Evolutionary conservation across 768 basidiomycete genomes (phyloP).

Genomic region (Leucosporidium yakuticum): DNA sequence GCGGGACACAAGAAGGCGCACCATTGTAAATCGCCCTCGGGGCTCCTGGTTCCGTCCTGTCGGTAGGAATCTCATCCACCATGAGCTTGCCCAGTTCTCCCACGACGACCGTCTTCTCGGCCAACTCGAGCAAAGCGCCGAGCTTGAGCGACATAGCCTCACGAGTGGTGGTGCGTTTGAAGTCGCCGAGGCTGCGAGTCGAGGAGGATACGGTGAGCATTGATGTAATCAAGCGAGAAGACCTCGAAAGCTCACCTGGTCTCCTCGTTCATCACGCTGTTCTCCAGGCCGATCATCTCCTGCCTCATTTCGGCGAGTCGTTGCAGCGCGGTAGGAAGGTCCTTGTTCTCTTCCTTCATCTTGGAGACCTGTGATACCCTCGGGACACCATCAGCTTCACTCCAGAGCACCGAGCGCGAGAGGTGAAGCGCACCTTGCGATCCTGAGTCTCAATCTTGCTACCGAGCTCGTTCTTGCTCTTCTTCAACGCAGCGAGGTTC

Average conservation of each 20-base stretch:
- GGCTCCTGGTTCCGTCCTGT: conserved; percentile 46
- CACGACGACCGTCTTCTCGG: conserved; percentile 47
- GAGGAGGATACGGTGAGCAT: no score
- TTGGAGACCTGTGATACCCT: conserved; percentile 34
- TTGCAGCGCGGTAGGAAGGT: conserved; percentile 43
- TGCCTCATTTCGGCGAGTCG: conserved; percentile 44
- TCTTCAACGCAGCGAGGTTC: conserved; percentile 41
- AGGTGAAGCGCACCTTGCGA: conserved; percentile 43
- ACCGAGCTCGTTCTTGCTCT: conserved; percentile 42
- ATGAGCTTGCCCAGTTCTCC: conserved; percentile 48
- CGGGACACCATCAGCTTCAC: not conserved
- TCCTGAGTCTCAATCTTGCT: conserved; percentile 45
- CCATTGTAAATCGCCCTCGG: conserved; percentile 45
- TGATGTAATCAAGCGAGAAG: not conserved
- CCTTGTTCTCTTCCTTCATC: conserved; percentile 50
- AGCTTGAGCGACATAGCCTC: conserved; percentile 47
- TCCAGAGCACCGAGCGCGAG: no score
- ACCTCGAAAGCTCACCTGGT: conserved; percentile 10
- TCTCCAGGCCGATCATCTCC: conserved; percentile 43
- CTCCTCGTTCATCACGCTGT: conserved; percentile 36
- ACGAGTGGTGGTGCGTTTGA: conserved; percentile 45
- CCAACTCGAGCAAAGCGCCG: conserved; percentile 46
- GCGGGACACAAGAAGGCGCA: not conserved
- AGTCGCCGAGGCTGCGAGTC: conserved; percentile 43
- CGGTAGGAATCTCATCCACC: conserved; percentile 47